Conservation (phyloP, 495 filamentous ascomycete genomes). For the Podospora appendiculata region DNA sequence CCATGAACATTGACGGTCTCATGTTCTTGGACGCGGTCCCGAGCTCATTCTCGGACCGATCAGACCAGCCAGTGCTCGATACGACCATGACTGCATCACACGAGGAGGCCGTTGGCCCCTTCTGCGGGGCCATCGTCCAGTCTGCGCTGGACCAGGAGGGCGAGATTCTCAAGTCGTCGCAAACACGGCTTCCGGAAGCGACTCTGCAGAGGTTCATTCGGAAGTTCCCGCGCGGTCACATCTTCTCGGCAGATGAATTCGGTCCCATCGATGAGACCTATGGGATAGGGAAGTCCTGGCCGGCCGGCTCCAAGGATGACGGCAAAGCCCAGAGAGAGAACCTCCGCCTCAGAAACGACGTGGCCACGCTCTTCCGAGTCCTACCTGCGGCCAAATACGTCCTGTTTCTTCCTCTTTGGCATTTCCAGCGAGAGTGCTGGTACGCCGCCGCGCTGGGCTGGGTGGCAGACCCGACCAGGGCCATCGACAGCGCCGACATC, state of each 20-base stretch:
- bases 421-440: slow-evolving; percentile 61
- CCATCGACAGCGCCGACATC: slow-evolving; percentile 36
- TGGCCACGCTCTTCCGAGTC: slow-evolving; percentile 18
- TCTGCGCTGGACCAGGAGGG: slow-evolving; percentile 6
- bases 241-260: slow-evolving; percentile 34
- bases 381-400: slow-evolving; percentile 43
- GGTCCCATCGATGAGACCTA: slow-evolving; percentile 26
- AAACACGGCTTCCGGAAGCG: slow-evolving; percentile 22
- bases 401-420: slow-evolving; percentile 59
- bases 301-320: neutral
- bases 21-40: slow-evolving; percentile 40
- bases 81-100: neutral
- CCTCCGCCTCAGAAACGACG: slow-evolving; percentile 6
- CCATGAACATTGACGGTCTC: slow-evolving; percentile 42
- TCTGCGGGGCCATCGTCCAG: slow-evolving; percentile 17
- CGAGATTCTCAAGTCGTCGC: slow-evolving; percentile 6
- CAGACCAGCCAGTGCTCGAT: slow-evolving; percentile 6
- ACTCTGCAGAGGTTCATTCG: slow-evolving; percentile 29
- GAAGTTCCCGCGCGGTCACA: slow-evolving; percentile 29
- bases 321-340: neutral
- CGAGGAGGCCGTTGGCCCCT: slow-evolving; percentile 7
- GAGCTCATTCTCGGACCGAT: slow-evolving; percentile 15
- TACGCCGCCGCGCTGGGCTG: slow-evolving; percentile 61
- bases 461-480: slow-evolving; percentile 38
- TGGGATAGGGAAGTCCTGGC: slow-evolving; percentile 6